Conservation (phyloP, 805 yeast genomes). For the Blastobotrys chiropterorum region DNA sequence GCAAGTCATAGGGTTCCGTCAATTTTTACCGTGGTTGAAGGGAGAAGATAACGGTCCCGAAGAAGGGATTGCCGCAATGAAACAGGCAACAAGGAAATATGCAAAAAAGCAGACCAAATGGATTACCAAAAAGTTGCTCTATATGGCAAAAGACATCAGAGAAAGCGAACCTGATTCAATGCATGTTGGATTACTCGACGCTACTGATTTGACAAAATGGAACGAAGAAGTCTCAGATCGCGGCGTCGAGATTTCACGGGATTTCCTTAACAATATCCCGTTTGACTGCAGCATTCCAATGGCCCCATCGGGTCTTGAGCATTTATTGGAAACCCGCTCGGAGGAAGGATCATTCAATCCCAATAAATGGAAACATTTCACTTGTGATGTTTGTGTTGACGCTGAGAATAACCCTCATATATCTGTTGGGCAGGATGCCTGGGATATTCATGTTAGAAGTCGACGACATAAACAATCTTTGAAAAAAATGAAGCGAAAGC, state of each 20-base stretch:
- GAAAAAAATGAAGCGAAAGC: constrained; percentile 15
- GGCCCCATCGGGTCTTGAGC: constrained; percentile 35
- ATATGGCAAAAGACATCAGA: constrained; percentile 48
- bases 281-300: constrained; percentile 4
- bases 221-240: constrained; percentile 44
- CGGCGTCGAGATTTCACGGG: constrained; percentile 45
- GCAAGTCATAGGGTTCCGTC: constrained; percentile 91
- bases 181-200: constrained; percentile 66
- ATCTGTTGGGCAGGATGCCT: constrained; percentile 67
- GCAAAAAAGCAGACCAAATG: constrained; percentile 87
- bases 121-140: constrained; percentile 67
- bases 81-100: constrained; percentile 74
- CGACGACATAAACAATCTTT: constrained; percentile 49
- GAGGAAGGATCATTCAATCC: constrained; percentile 18
- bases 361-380: constrained; percentile 57
- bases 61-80: constrained; percentile 67
- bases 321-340: constrained; percentile 23
- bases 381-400: constrained; percentile 61
- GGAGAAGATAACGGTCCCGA: constrained; percentile 28
- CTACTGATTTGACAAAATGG: constrained; percentile 69
- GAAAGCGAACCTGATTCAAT: constrained; percentile 40
- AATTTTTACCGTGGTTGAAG: constrained; percentile 24
- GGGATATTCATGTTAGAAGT: constrained; percentile 62
- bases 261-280: constrained; percentile 30
- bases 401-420: constrained; percentile 46